A percentile compares a stretch with the other conserved stretches of the same genome.
Conservation (phyloP, 495 filamentous ascomycete genomes). For the Durotheca rogersii region DNA sequence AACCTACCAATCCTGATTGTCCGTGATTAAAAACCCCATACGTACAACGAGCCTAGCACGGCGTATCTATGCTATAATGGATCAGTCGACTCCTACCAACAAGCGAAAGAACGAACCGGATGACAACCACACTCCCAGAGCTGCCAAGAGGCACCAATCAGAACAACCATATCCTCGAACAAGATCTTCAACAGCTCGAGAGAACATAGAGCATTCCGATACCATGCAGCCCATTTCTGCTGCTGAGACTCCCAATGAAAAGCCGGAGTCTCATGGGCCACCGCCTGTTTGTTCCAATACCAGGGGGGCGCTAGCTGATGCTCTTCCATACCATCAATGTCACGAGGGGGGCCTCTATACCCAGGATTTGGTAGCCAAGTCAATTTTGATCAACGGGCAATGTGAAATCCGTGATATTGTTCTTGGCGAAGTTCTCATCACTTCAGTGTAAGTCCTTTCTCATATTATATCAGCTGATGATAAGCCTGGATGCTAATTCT, state of each 20-base stretch:
- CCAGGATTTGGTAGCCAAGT: constrained; percentile 47
- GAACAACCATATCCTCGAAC: no score
- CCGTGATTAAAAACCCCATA: no score
- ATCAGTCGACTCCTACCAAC: background rate
- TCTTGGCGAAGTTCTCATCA: constrained; percentile 65
- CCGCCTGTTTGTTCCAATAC: constrained; percentile 61
- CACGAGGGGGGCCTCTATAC: constrained; percentile 64
- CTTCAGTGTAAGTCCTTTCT: constrained; percentile 65
- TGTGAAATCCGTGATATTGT: constrained; percentile 58
- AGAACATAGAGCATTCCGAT: no score
- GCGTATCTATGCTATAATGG: no score
- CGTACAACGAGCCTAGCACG: no score
- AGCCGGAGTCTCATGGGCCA: constrained; percentile 41
- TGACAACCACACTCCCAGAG: background rate
- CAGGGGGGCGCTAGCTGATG: constrained; percentile 65
- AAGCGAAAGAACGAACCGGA: background rate
- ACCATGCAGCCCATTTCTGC: no score
- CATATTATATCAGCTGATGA: no score
- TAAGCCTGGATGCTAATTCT: background rate
- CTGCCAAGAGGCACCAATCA: no score
- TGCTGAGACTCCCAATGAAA: background rate
- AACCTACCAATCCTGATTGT: no score
- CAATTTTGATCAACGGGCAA: constrained; percentile 64
- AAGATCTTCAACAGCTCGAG: no score
- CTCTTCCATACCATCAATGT: constrained; percentile 63